phyloP scores from a whole-genome alignment of 1,284 basidiomycete species.

The Sphaerobolus stellatus region DNA sequence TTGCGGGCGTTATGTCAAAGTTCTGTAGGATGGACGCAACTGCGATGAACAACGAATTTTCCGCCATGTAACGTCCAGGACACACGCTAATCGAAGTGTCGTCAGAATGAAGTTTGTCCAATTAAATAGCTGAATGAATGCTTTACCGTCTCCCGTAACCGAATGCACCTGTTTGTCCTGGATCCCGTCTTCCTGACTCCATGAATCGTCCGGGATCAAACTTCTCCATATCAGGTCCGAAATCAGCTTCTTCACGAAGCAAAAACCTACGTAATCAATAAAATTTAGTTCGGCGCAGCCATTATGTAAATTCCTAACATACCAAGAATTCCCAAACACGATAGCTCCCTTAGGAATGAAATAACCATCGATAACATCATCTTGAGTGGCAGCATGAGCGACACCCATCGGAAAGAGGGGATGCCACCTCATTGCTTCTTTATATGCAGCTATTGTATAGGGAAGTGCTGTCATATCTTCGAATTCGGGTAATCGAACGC shows the following conservation, averaged over 20 bases:
- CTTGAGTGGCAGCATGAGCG: not conserved
- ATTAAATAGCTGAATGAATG: too few relatives aligned
- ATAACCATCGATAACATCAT: not conserved
- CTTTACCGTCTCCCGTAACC: conserved; percentile 16
- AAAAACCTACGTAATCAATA: not conserved
- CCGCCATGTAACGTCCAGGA: too few relatives aligned
- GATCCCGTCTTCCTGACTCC: not conserved
- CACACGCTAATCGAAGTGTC: too few relatives aligned
- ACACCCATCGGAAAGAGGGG: not conserved
- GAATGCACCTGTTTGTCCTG: conserved; percentile 4
- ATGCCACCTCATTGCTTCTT: not conserved
- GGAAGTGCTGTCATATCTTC: not conserved
- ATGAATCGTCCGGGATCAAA: conserved; percentile 14
- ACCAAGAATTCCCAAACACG: not conserved
- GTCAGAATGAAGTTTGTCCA: too few relatives aligned
- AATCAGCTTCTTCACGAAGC: not conserved
- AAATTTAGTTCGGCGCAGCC: not conserved
- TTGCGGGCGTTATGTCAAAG: too few relatives aligned
- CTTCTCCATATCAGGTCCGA: not conserved
- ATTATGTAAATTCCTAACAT: not conserved
- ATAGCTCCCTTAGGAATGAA: not conserved
- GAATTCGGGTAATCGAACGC: not conserved
- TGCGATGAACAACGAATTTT: too few relatives aligned
- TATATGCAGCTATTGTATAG: not conserved
- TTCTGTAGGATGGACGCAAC: too few relatives aligned